A percentile compares a stretch with the other conserved stretches of the same genome.
These are phyloP conservation scores for Apiospora marii DNA, from an alignment of 2,329 filamentous ascomycete species.

Conservation along the genomic window DNA sequence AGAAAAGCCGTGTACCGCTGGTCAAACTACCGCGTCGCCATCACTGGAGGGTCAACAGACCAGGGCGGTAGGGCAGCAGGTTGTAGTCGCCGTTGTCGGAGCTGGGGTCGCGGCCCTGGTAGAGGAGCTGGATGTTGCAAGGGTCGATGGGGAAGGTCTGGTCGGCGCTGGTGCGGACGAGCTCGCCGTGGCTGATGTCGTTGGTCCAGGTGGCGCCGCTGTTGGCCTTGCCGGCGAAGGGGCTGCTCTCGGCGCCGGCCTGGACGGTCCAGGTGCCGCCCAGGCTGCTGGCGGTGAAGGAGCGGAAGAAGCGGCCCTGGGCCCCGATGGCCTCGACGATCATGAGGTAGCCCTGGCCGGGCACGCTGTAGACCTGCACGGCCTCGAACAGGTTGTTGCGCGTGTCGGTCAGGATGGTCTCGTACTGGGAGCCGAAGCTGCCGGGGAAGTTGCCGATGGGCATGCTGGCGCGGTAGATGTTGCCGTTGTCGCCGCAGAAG, in stretches of 20 bases:
- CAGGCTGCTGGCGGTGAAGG: constrained; percentile 67
- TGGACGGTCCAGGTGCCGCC: constrained; percentile 65
- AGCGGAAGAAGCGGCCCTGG: constrained; percentile 70
- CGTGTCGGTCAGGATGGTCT: constrained; percentile 60
- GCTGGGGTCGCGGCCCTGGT: constrained; percentile 62
- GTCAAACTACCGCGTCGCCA: too few species aligned
- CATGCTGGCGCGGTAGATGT: constrained; percentile 71
- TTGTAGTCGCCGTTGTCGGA: constrained; percentile 55
- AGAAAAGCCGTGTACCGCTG: too few species aligned
- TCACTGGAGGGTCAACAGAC: constrained; percentile 55
- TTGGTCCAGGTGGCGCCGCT: constrained; percentile 71
- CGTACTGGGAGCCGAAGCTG: constrained; percentile 61
- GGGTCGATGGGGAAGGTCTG: constrained; percentile 70
- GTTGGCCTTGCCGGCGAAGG: constrained; percentile 73
- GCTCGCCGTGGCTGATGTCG: constrained; percentile 72
- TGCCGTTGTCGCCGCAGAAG: constrained; percentile 72
- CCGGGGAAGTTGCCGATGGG: constrained; percentile 68
- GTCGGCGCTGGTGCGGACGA: constrained; percentile 63
- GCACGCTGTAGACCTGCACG: constrained; percentile 69
- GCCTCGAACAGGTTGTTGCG: constrained; percentile 69
- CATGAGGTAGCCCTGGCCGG: constrained; percentile 68
- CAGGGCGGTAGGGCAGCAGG: constrained; percentile 61
- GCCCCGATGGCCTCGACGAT: constrained; percentile 69
- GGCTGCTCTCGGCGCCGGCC: constrained; percentile 60
- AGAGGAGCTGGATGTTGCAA: constrained; percentile 71